Evolutionary conservation across 805 yeast genomes (phyloP).

Genomic region (Candida alai): DNA sequence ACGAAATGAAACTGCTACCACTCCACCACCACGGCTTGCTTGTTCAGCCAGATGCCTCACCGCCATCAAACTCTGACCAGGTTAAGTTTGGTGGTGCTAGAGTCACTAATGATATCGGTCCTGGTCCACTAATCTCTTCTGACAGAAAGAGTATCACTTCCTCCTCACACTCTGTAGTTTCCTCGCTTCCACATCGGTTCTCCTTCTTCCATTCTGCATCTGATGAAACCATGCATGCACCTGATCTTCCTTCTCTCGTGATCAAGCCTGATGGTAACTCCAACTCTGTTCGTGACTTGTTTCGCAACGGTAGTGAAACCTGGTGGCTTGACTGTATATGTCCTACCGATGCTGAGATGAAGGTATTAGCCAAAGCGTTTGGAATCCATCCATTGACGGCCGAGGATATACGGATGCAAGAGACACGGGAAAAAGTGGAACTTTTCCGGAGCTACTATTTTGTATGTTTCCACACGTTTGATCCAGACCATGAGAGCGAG

Average conservation of each 20-base stretch:
- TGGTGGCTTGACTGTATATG: conserved; percentile 97
- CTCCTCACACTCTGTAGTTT: neutral
- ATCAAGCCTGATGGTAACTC: too few species aligned
- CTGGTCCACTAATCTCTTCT: too few species aligned
- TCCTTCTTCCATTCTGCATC: conserved; percentile 77
- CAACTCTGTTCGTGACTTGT: conserved; percentile 62
- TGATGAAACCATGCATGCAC: conserved; percentile 86
- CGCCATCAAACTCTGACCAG: conserved; percentile 16
- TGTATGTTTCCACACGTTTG: conserved; percentile 96
- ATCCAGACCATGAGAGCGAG: conserved; percentile 73
- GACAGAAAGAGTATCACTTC: too few species aligned
- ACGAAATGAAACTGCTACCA: neutral
- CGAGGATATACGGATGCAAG: conserved; percentile 95
- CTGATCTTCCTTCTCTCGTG: conserved; percentile 77
- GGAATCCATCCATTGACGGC: conserved; percentile 98
- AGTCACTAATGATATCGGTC: conserved; percentile 26
- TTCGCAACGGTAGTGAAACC: conserved; percentile 67
- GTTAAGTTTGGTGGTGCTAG: conserved; percentile 40
- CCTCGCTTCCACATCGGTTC: conserved; percentile 63
- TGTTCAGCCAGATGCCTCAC: neutral
- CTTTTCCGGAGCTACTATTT: conserved; percentile 85
- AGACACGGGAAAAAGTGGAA: conserved; percentile 95
- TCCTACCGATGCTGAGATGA: conserved; percentile 95
- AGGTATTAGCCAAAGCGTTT: conserved; percentile 84
- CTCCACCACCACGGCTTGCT: too few species aligned